Evolutionary conservation across 192 early-diverging fungal genomes (phyloP).

Genomic region (Backusella tarrabulga): DNA sequence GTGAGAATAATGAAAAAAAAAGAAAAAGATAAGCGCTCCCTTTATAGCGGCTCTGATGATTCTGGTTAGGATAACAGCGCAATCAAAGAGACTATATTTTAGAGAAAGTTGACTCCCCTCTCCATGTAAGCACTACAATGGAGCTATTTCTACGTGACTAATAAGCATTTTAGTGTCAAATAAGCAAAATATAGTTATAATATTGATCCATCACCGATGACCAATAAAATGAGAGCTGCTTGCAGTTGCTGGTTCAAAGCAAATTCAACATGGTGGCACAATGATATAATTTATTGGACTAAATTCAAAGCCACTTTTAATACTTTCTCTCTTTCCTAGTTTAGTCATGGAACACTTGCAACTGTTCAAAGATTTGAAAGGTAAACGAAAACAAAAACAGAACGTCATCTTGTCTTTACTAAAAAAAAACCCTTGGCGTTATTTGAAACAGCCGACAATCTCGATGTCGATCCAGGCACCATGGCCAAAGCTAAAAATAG

Average conservation of each 20-base stretch:
- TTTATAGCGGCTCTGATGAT: too few relatives aligned
- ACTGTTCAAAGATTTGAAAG: background rate
- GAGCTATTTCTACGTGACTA: too few relatives aligned
- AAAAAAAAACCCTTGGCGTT: background rate
- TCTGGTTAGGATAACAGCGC: too few relatives aligned
- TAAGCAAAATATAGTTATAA: too few relatives aligned
- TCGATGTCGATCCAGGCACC: background rate
- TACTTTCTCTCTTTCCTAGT: background rate
- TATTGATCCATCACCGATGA: background rate
- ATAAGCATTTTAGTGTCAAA: too few relatives aligned
- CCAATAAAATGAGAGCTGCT: background rate
- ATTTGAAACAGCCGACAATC: background rate
- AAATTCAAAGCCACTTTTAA: conserved; percentile 5
- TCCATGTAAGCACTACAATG: too few relatives aligned
- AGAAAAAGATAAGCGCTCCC: too few relatives aligned
- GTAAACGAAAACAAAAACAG: background rate
- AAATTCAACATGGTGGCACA: background rate
- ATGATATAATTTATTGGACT: background rate
- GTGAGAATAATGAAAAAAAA: too few relatives aligned
- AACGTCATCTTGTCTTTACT: background rate
- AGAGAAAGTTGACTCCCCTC: too few relatives aligned
- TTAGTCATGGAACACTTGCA: background rate
- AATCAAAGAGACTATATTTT: too few relatives aligned
- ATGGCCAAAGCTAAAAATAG: background rate
- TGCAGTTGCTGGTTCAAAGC: background rate